phyloP scores from a whole-genome alignment of 257 asterid species.

The Plantago ovata region DNA sequence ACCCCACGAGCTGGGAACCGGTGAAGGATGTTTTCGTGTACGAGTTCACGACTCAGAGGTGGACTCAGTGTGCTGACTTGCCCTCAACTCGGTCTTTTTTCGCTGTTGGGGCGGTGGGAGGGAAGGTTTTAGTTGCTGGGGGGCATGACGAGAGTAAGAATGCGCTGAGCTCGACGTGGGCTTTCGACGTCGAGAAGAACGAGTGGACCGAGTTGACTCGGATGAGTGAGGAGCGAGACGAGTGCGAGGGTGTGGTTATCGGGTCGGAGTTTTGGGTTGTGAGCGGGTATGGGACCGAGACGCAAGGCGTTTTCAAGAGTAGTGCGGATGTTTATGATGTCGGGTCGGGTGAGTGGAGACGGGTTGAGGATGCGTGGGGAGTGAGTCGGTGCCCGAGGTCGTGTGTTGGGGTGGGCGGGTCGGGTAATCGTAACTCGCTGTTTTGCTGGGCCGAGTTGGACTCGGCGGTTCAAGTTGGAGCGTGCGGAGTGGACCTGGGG shows the following conservation, averaged over 20 bases:
- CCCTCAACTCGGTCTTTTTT: constrained; percentile 73
- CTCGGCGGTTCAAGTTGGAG: constrained; percentile 52
- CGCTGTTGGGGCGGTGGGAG: constrained; percentile 63
- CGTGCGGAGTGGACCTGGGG: constrained; percentile 64
- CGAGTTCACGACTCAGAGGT: constrained; percentile 63
- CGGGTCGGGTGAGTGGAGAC: constrained; percentile 51
- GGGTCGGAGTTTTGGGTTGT: constrained; percentile 90
- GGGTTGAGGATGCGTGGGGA: constrained; percentile 60
- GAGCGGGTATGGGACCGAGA: constrained; percentile 80
- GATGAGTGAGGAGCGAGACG: constrained; percentile 88
- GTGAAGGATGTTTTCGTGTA: constrained; percentile 60
- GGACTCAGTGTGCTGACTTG: constrained; percentile 70
- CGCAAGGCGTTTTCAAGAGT: constrained; percentile 64
- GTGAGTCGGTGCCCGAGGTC: constrained; percentile 72
- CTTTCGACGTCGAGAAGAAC: constrained; percentile 30
- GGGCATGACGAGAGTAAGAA: constrained; percentile 92
- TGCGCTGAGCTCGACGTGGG: constrained; percentile 67
- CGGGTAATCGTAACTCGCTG: constrained; percentile 24
- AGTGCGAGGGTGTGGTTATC: constrained; percentile 68
- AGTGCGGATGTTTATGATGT: constrained; percentile 56
- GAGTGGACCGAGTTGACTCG: constrained; percentile 60
- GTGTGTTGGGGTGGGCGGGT: constrained; percentile 41
- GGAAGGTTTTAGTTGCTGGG: constrained; percentile 61
- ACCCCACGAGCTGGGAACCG: constrained; percentile 78
- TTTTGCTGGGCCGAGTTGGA: constrained; percentile 57